Base-by-base conservation (phyloP, 345 rosid species). In the Citrus glauca region DNA sequence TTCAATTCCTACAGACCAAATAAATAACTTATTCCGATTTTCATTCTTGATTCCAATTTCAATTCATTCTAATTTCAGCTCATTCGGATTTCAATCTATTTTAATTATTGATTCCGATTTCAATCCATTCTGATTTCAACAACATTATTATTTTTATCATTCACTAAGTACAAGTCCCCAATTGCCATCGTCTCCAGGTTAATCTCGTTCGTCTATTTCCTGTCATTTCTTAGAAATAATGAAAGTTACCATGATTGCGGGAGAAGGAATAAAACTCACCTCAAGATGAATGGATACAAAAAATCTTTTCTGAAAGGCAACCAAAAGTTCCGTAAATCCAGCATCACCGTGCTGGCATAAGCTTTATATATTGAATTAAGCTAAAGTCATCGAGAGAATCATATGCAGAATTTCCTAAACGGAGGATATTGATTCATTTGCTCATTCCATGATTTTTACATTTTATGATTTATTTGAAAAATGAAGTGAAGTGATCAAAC, bases 391-490 rank as follows among this genome's bases (percentile, higher is more conserved):
- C 8, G 16, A 27, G 32, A 35, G 35, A 1, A 33, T 6, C 42
- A 27, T 17, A 73, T 24, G 55, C 67, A 14, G 56, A 38, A 63
- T 73, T 40, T 25, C 2, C 7, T 38, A 20, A 17, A 37, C 17
- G 6, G 9, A 27, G 40, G 11, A 53, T 17, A 53, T 53, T 53
- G 57, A 5, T 14, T 24, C 56, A 60, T 37, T 73, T 30, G 10
- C 59, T 63, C 27, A 40, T 74, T 74, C 69, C 28, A 30, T 74
- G 57, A 28, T 27, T 62, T 48, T 74, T 74, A 79, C 78, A 33
- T 30, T 40, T 74, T 20, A 32, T 24, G 22, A 30, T 25, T 32
- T 1, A 20, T 57, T 73, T 7, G 7, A 16, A 67, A n/a, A 6
- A 30, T 45, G 19, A 14, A 59, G 42, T 53, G 6, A 50, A 61